Base-by-base conservation (phyloP, 1,284 basidiomycete genomes). In the Fomitopsis pinicola region DNA sequence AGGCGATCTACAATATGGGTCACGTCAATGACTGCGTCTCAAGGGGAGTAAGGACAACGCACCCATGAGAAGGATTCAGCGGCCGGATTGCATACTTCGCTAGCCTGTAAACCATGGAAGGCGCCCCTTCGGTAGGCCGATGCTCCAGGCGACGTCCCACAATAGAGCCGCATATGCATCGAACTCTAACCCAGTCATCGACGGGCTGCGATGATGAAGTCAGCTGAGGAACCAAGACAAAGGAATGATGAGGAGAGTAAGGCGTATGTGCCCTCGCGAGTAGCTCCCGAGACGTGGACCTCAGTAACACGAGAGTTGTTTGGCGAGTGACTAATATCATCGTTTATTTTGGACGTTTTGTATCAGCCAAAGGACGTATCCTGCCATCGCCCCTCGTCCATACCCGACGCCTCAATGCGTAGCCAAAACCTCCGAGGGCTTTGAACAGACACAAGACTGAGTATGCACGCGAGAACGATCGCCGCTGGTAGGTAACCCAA, bases 51-150 rank as follows among this genome's bases (percentile, higher is more conserved):
- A 33, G 55, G 54, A 44, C 33, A 6, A 80, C 85, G 53, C 69
- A 92, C 91, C 88, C 86, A 2, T 80, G 76, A 10, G 78, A 81
- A 2, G 80, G 77, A 66, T 85, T 86, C 62, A 92, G 77, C 9
- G 92, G 86, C 26, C 90, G 84, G 57, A 94, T 84, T 5, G 92
- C 86, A 71, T 91, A 95, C 73, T 95, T 95, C 63, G 88, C 82
- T 52, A 95, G 75, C 59, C 90, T 80, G 69, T 86, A 92, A 50
- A 83, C 82, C 28, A 72, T 77, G 3, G 77, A 67, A 5, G 76
- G 73, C 0, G 72, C 71, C 1, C 71, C 74, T 22, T 78, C 76
- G 2, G 78, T 74, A 1, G 69, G 63, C 9, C 69, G 71, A 64
- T 80, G 79, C 53, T 85, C 78, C 65, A 87, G 85, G 66, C 84